Percentiles rank a stretch among this genome's conserved stretches.
phyloP scores from a whole-genome alignment of 805 yeast species.

The Yarrowia sp. region DNA sequence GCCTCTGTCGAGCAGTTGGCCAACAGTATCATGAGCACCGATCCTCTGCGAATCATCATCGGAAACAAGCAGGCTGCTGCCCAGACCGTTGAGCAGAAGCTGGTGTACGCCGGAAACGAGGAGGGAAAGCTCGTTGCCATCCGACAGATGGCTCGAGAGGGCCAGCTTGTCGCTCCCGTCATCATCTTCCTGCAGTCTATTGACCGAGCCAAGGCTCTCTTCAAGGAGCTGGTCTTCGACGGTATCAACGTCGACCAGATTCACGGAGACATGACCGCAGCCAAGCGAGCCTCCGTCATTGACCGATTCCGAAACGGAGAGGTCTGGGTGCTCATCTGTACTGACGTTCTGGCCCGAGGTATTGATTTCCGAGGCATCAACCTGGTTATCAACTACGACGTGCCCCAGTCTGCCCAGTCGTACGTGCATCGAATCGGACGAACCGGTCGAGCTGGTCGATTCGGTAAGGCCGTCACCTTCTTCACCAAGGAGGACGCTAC shows the following conservation, averaged over 20 bases:
- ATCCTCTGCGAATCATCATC: constrained; percentile 80
- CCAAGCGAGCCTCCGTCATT: constrained; percentile 81
- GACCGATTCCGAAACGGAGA: constrained; percentile 86
- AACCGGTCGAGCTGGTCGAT: constrained; percentile 92
- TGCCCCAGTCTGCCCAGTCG: constrained; percentile 89
- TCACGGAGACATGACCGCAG: constrained; percentile 88
- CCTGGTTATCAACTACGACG: constrained; percentile 92
- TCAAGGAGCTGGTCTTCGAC: constrained; percentile 89
- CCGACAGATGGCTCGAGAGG: constrained; percentile 74
- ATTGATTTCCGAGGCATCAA: constrained; percentile 96
- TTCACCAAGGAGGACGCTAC: constrained; percentile 85
- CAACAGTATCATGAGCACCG: constrained; percentile 67
- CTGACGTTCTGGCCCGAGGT: constrained; percentile 95
- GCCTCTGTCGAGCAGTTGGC: constrained; percentile 90
- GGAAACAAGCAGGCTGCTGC: constrained; percentile 96
- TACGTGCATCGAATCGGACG: constrained; percentile 98
- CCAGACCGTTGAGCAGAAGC: constrained; percentile 71
- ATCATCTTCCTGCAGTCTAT: constrained; percentile 89
- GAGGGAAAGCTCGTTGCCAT: constrained; percentile 92
- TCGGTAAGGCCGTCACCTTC: constrained; percentile 85
- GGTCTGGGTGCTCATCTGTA: constrained; percentile 92
- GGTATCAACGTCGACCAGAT: constrained; percentile 91
- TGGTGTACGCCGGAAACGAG: constrained; percentile 87
- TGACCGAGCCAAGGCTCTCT: constrained; percentile 89
- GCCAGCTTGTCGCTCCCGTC: constrained; percentile 84